These are phyloP conservation scores for Wallacemonas rigidus DNA, from an alignment of 208 protist genomes.

Conservation along the genomic window DNA sequence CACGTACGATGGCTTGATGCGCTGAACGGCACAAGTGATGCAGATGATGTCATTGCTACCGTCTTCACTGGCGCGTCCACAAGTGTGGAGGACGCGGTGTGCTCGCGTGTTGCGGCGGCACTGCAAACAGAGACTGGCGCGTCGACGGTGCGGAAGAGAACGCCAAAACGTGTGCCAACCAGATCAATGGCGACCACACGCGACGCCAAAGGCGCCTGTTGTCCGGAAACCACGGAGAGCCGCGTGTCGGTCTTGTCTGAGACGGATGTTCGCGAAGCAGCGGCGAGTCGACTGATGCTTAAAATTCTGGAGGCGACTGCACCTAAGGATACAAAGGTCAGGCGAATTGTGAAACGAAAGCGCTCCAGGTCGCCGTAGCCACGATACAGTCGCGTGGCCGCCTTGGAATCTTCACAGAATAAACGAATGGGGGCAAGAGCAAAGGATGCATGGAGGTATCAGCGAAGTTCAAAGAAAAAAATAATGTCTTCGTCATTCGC, in stretches of 20 bases:
- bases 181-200: neutral
- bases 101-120: slow-evolving; percentile 14
- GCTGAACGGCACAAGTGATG: neutral
- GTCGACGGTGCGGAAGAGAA: neutral
- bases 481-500: no score
- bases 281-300: slow-evolving; percentile 63
- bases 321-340: neutral
- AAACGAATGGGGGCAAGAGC: no score
- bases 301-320: slow-evolving; percentile 44
- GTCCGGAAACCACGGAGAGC: neutral
- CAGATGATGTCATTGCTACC: slow-evolving; percentile 23
- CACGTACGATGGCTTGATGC: slow-evolving; percentile 44
- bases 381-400: neutral
- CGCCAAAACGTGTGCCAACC: slow-evolving; percentile 11
- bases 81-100: slow-evolving; percentile 4
- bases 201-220: no score
- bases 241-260: slow-evolving; percentile 62
- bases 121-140: slow-evolving; percentile 11
- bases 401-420: neutral
- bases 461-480: no score
- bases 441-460: no score
- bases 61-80: slow-evolving; percentile 4
- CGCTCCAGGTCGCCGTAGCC: neutral
- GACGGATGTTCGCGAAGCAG: slow-evolving; percentile 34
- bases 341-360: neutral